Evolutionary conservation across 1,284 basidiomycete species (phyloP).

Genomic region (Cystobasidium slooffiae): DNA sequence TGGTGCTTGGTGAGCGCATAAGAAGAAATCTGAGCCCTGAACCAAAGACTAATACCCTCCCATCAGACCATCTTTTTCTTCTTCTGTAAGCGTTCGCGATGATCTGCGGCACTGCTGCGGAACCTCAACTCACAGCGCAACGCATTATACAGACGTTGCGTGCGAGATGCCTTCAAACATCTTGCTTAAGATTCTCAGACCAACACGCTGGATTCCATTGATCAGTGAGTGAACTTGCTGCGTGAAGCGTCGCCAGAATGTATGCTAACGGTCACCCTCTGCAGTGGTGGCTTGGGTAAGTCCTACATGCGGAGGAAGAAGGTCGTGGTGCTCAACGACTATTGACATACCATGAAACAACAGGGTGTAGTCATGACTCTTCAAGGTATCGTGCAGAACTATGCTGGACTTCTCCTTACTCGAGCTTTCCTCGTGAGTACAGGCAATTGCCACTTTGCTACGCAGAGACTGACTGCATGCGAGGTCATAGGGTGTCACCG

Average conservation of each 20-base stretch:
- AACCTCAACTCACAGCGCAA: background rate
- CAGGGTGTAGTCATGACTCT: slow-evolving; percentile 51
- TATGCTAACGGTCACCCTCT: background rate
- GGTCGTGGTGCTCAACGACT: too few species aligned
- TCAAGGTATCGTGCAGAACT: slow-evolving; percentile 65
- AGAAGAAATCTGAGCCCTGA: too few species aligned
- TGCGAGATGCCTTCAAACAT: slow-evolving; percentile 60
- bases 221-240: slow-evolving; percentile 16
- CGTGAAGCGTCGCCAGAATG: too few species aligned
- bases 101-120: background rate
- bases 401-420: slow-evolving; percentile 64
- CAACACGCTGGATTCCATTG: slow-evolving; percentile 64
- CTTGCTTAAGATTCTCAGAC: slow-evolving; percentile 63
- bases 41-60: too few species aligned
- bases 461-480: background rate
- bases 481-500: slow-evolving; percentile 59
- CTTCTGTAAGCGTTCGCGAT: background rate
- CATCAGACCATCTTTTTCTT: slow-evolving; percentile 30
- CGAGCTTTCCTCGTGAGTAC: slow-evolving; percentile 63
- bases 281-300: slow-evolving; percentile 16
- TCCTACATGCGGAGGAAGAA: too few species aligned
- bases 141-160: background rate
- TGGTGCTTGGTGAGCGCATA: slow-evolving; percentile 14
- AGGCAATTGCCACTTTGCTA: background rate
- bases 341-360: too few species aligned